phyloP scores from a whole-genome alignment of 306 rosid genomes.

The Phaseolus lunatus region DNA sequence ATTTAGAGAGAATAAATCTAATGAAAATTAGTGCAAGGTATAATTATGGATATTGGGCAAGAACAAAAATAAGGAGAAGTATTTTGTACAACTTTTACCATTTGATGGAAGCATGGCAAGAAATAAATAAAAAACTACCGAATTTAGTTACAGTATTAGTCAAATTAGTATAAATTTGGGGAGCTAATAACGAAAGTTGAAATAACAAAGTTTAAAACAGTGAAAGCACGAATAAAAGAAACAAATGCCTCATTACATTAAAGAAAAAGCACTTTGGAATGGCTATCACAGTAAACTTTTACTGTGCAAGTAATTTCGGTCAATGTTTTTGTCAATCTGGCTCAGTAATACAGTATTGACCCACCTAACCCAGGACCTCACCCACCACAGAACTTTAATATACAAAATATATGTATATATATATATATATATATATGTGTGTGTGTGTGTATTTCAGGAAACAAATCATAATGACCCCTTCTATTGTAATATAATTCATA shows the following conservation, averaged over 20 bases:
- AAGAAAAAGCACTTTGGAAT: not conserved
- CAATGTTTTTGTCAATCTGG: conserved; percentile 21
- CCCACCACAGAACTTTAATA: not conserved
- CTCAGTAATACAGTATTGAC: not conserved
- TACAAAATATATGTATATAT: no score
- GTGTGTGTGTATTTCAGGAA: no score
- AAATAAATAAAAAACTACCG: not conserved
- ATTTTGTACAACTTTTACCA: not conserved
- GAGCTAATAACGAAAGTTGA: not conserved
- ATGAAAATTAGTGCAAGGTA: conserved; percentile 3
- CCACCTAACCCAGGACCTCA: conserved; percentile 29
- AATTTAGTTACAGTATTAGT: not conserved
- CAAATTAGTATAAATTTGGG: conserved; percentile 17
- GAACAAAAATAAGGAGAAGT: not conserved
- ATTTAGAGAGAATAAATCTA: conserved; percentile 16
- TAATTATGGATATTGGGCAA: not conserved
- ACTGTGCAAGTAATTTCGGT: conserved; percentile 14
- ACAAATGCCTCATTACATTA: not conserved
- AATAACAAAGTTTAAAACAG: conserved; percentile 5
- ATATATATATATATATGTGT: no score
- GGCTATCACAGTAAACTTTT: conserved; percentile 18
- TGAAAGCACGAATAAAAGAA: conserved; percentile 12
- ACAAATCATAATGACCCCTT: conserved; percentile 12
- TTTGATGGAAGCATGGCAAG: conserved; percentile 6
- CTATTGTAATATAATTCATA: conserved; percentile 9